A percentile compares a stretch with the other conserved stretches of the same genome.
Evolutionary conservation across 768 basidiomycete genomes (phyloP).

Genomic region (Mycena epipterygia): DNA sequence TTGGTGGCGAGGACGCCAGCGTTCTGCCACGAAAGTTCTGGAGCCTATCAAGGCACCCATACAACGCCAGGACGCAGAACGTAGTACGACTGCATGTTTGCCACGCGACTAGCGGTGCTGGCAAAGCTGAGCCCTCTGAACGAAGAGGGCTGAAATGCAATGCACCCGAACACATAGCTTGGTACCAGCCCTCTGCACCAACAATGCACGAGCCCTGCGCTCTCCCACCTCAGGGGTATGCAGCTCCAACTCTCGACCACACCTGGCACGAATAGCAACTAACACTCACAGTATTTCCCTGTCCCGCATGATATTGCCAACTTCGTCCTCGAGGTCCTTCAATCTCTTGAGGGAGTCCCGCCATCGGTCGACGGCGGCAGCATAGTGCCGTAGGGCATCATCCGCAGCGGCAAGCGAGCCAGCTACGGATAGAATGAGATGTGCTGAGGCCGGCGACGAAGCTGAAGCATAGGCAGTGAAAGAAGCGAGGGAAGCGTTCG

Average conservation of each 20-base stretch:
- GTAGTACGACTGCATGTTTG: no score
- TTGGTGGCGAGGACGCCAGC: no score
- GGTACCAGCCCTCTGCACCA: no score
- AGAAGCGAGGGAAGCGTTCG: constrained; percentile 72
- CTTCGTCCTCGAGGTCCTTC: constrained; percentile 80
- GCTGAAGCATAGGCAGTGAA: constrained; percentile 83
- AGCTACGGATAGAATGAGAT: constrained; percentile 69
- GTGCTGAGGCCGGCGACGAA: constrained; percentile 67
- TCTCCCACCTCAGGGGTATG: background rate
- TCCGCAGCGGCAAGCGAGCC: constrained; percentile 74
- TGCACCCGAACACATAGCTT: no score
- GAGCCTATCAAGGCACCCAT: no score
- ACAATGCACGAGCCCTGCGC: no score
- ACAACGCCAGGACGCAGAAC: no score
- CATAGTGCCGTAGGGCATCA: constrained; percentile 76
- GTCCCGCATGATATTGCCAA: constrained; percentile 77
- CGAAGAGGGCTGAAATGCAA: no score
- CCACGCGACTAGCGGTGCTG: no score
- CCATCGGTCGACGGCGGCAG: constrained; percentile 74
- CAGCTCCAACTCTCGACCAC: background rate
- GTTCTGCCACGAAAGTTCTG: no score
- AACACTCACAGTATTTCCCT: constrained; percentile 83
- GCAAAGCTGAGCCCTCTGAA: no score
- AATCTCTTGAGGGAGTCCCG: constrained; percentile 69
- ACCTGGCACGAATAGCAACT: background rate